phyloP scores from a whole-genome alignment of 139 green algal genomes.

The Coccomyxa sp. region DNA sequence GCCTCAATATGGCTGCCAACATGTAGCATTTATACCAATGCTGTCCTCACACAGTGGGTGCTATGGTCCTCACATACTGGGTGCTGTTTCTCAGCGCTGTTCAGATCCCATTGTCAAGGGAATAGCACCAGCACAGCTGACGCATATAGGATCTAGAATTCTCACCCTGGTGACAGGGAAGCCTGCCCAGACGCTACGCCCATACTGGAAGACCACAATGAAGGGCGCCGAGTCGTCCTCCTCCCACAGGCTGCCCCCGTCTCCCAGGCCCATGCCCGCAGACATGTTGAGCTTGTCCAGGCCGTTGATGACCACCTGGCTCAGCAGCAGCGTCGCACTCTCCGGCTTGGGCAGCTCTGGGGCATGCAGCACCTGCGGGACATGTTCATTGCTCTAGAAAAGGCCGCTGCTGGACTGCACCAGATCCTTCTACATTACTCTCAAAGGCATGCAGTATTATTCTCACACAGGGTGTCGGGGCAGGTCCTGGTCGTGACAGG shows the following conservation, averaged over 20 bases:
- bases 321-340: slow-evolving; percentile 14
- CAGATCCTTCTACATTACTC: too few relatives aligned
- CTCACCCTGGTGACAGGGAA: slow-evolving; percentile 10
- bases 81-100: too few relatives aligned
- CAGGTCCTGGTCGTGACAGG: too few relatives aligned
- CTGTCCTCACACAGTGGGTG: not conserved
- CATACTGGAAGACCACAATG: slow-evolving; percentile 28
- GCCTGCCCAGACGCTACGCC: slow-evolving; percentile 20
- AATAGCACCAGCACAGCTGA: not conserved
- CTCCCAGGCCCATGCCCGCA: slow-evolving; percentile 1
- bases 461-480: too few relatives aligned
- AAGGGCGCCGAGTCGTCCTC: slow-evolving; percentile 18
- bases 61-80: too few relatives aligned
- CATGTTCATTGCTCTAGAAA: too few relatives aligned
- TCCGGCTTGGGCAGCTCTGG: slow-evolving; percentile 4
- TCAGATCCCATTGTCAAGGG: not conserved
- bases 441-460: too few relatives aligned
- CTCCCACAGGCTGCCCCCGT: not conserved
- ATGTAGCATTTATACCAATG: not conserved
- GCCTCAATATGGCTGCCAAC: not conserved
- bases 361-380: slow-evolving; percentile 17
- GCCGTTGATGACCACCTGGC: slow-evolving; percentile 25
- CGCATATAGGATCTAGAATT: not conserved
- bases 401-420: too few relatives aligned
- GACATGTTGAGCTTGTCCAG: slow-evolving; percentile 11